These are phyloP conservation scores for Diaporthe citriasiana DNA, from an alignment of 2,329 filamentous ascomycete genomes.

Conservation along the genomic window DNA sequence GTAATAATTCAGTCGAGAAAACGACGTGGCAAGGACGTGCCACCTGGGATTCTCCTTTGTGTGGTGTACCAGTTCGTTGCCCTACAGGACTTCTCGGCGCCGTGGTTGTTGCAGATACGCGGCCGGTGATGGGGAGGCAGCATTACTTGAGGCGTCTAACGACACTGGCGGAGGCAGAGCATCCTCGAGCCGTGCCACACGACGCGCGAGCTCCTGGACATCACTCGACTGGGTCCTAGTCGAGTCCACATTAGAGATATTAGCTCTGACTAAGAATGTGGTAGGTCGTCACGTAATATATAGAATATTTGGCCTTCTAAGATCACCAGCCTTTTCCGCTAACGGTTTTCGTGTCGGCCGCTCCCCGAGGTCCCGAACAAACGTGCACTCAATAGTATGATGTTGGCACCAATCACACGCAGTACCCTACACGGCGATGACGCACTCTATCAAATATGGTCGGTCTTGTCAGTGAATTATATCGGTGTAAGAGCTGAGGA, in stretches of 20 bases:
- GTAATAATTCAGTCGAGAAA: neutral
- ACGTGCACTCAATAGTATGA: constrained; percentile 10
- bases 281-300: neutral
- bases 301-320: neutral
- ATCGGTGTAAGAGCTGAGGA: neutral
- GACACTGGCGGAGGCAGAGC: neutral
- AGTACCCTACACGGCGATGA: neutral
- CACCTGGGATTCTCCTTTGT: neutral
- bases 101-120: neutral
- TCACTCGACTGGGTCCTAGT: neutral
- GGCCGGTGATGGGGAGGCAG: neutral
- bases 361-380: neutral
- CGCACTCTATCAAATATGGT: neutral
- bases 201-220: neutral
- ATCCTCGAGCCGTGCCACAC: constrained; percentile 13
- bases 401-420: constrained; percentile 24
- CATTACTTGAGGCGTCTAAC: neutral
- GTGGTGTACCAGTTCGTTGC: neutral
- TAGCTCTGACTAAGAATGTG: neutral
- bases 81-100: neutral
- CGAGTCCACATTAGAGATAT: neutral
- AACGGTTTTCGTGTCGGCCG: neutral
- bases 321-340: neutral
- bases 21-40: neutral
- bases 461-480: neutral